A percentile compares a stretch with the other conserved stretches of the same genome.
Evolutionary conservation across 805 yeast species (phyloP).

Genomic region (Metschnikowia santaceciliae): DNA sequence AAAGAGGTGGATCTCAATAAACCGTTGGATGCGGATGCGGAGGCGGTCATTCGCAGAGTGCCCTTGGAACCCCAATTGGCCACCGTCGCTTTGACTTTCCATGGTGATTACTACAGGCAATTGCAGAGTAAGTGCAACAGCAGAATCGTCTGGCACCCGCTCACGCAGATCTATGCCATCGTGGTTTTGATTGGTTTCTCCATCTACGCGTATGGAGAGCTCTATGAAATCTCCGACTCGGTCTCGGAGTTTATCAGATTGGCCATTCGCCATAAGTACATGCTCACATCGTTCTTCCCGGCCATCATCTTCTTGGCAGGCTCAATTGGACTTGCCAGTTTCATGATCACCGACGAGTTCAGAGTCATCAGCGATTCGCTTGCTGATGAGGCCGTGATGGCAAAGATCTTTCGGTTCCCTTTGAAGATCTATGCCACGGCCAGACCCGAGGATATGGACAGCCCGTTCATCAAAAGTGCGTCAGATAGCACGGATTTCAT

Average conservation of each 20-base stretch:
- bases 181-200: constrained; percentile 9
- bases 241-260: constrained; percentile 26
- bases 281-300: constrained; percentile 30
- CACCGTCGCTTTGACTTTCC: constrained; percentile 57
- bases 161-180: constrained; percentile 24
- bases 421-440: constrained; percentile 43
- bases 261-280: constrained; percentile 20
- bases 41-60: constrained; percentile 49
- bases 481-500: constrained; percentile 50
- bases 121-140: constrained; percentile 46
- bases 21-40: constrained; percentile 51
- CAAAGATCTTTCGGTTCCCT: constrained; percentile 48
- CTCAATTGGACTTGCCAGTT: constrained; percentile 37
- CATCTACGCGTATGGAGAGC: constrained; percentile 26
- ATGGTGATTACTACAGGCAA: constrained; percentile 56
- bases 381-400: constrained; percentile 21
- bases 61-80: constrained; percentile 54
- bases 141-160: constrained; percentile 44
- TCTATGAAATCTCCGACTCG: constrained; percentile 28
- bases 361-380: constrained; percentile 32
- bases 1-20: constrained; percentile 48
- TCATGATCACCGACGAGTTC: constrained; percentile 46
- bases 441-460: constrained; percentile 18
- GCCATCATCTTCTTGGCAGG: constrained; percentile 36
- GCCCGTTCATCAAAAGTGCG: constrained; percentile 31